phyloP scores from a whole-genome alignment of 768 basidiomycete genomes.

The Boletus sp. region DNA sequence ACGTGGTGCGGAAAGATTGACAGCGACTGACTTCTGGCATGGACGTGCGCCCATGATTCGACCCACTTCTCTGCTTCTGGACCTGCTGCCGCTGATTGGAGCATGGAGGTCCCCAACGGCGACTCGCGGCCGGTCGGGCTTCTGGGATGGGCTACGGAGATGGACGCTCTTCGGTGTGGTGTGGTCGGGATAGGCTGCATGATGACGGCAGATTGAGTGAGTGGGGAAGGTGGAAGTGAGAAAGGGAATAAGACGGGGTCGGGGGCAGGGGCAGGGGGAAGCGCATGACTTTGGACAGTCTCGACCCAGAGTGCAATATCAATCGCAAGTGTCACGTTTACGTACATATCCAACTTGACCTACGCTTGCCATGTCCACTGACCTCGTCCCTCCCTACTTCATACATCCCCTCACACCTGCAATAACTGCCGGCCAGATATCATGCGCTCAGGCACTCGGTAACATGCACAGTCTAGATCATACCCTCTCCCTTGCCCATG shows the following conservation, averaged over 20 bases:
- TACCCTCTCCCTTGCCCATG: conserved; percentile 1
- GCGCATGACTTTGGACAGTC: conserved; percentile 16
- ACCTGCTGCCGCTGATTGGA: conserved; percentile 11
- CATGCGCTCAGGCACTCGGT: conserved; percentile 60
- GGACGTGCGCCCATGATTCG: conserved; percentile 50
- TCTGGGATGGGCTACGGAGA: conserved; percentile 12
- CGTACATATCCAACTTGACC: conserved; percentile 17
- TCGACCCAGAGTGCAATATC: not conserved
- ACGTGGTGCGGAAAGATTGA: not conserved
- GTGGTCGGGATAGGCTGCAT: conserved; percentile 17
- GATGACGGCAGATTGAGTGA: not conserved
- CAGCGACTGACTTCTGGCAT: conserved; percentile 51
- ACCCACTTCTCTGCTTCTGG: conserved; percentile 52
- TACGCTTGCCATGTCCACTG: conserved; percentile 15
- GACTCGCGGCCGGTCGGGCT: conserved; percentile 17
- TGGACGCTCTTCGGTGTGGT: conserved; percentile 19
- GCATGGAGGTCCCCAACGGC: conserved; percentile 6
- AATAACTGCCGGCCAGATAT: conserved; percentile 26
- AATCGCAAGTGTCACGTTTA: conserved; percentile 12
- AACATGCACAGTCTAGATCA: conserved; percentile 6
- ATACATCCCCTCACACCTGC: conserved; percentile 45
- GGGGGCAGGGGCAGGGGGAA: conserved; percentile 1
- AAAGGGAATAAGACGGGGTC: conserved; percentile 4
- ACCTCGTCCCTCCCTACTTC: conserved; percentile 59
- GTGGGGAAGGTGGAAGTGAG: not conserved